A percentile compares a stretch with the other conserved stretches of the same genome.
phyloP scores from a whole-genome alignment of 2,329 filamentous ascomycete species.

The Aspergillus latus region DNA sequence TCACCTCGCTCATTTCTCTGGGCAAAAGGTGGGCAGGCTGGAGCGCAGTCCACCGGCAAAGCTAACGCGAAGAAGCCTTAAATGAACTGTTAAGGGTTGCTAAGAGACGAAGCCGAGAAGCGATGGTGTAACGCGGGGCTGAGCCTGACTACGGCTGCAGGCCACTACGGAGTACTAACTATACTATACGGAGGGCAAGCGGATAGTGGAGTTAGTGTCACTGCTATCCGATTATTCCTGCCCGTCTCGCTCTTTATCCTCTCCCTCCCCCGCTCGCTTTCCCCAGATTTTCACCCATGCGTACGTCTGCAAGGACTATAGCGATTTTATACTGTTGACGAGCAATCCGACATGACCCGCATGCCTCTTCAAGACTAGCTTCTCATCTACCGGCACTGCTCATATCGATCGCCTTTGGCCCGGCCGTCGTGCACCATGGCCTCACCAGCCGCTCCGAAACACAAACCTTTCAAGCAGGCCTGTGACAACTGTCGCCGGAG shows the following conservation, averaged over 20 bases:
- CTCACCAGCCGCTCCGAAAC: slow-evolving; percentile 19
- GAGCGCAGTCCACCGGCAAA: neutral
- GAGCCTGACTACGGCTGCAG: slow-evolving; percentile 9
- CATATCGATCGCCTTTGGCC: neutral
- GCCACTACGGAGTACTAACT: neutral
- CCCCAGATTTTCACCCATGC: slow-evolving; percentile 18
- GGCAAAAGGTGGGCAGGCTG: neutral
- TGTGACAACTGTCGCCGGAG: slow-evolving; percentile 45
- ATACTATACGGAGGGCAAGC: too few species aligned
- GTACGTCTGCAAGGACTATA: neutral
- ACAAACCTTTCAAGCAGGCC: slow-evolving; percentile 35
- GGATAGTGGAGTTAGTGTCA: neutral
- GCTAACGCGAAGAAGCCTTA: neutral
- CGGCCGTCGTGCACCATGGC: slow-evolving; percentile 22
- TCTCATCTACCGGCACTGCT: neutral
- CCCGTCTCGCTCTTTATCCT: slow-evolving; percentile 7
- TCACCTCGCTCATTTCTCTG: slow-evolving; percentile 1
- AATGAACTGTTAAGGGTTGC: neutral
- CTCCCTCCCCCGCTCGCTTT: slow-evolving; percentile 13
- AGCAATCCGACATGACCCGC: neutral
- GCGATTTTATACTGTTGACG: neutral
- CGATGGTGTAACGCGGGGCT: slow-evolving; percentile 12
- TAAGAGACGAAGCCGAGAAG: neutral
- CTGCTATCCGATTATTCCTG: neutral
- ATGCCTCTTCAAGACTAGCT: neutral